Evolutionary conservation across 768 basidiomycete species (phyloP), one percentile per base, ranked within the genome.

Genomic region (Kwoniella dejecticola): DNA sequence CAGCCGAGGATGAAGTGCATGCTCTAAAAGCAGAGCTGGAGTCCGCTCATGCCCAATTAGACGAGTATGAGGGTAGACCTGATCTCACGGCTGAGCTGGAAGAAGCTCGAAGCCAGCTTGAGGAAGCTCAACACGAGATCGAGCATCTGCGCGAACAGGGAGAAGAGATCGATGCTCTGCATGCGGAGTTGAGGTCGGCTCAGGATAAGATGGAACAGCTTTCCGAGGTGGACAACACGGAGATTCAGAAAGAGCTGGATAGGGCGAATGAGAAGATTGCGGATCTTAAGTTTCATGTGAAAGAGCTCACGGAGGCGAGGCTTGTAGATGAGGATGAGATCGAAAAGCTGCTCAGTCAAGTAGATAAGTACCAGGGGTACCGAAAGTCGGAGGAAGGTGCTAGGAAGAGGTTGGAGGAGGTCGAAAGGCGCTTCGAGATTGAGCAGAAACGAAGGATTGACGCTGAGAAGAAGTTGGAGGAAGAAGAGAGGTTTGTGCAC

Each of bases 321-420:
- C 70, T 79, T 45, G 74, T 77, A 44, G 81, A 84, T 67, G 77
- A 80, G 58, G 81, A 82, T 56, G 79, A 81, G 70, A 79, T 77
- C 60, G 79, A 71, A 13, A 79, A 77, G 26, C 80, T 68, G 7
- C 31, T 67, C 21, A 46, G 57, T 33, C 52, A 66, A 52, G 58
- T 69, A 81, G 82, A 40, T 81, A 85, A 57, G 82, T 87, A 44
- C 72, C 77, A 44, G 83, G 82, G 17, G 84, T 56, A 21, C 44
- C 52, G 40, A 33, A 65, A 45, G 61, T 66, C 84, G 45, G 83
- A 84, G 71, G 85, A 86, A 62, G 83, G 88, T 76, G 84, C 87
- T 76, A 84, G 85, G 64, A 77, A 80, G 76, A 82, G 87, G 77
- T 83, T 84, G 10, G 48, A 83, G n/a, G 50, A 62, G 23, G 17